Conservation (phyloP, 495 filamentous ascomycete genomes). For the Aspergillus biplanus region DNA sequence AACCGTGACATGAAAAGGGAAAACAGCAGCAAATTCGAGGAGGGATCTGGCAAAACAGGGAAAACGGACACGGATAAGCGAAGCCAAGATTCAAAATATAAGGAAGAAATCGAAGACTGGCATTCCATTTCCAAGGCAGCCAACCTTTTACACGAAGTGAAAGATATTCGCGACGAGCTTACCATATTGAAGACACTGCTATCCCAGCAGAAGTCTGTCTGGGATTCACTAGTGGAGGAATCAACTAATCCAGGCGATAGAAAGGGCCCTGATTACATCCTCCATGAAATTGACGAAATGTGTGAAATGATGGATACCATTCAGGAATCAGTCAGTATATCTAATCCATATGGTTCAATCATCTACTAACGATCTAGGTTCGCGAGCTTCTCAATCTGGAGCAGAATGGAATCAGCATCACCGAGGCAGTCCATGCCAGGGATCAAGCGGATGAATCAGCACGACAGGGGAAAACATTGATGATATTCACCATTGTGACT, state of each 20-base stretch:
- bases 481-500: conserved; percentile 65
- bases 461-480: conserved; percentile 60
- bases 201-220: background rate
- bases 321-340: conserved; percentile 8
- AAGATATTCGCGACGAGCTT: conserved; percentile 63
- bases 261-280: background rate
- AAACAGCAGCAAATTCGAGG: background rate
- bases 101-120: background rate
- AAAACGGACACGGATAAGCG: background rate
- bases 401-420: conserved; percentile 61
- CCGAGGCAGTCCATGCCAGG: conserved; percentile 58
- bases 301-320: conserved; percentile 4
- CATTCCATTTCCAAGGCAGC: conserved; percentile 52
- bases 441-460: conserved; percentile 57
- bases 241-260: background rate
- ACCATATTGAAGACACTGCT: conserved; percentile 48
- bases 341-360: conserved; percentile 7
- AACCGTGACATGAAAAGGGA: background rate
- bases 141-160: conserved; percentile 55
- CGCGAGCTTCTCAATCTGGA: conserved; percentile 38
- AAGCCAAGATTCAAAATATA: background rate
- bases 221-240: background rate
- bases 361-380: conserved; percentile 41
- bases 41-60: background rate
- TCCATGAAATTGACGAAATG: conserved; percentile 13